These are phyloP conservation scores for Epithemia pelagica DNA, from an alignment of 108 stramenopile genomes.

Conservation along the genomic window DNA sequence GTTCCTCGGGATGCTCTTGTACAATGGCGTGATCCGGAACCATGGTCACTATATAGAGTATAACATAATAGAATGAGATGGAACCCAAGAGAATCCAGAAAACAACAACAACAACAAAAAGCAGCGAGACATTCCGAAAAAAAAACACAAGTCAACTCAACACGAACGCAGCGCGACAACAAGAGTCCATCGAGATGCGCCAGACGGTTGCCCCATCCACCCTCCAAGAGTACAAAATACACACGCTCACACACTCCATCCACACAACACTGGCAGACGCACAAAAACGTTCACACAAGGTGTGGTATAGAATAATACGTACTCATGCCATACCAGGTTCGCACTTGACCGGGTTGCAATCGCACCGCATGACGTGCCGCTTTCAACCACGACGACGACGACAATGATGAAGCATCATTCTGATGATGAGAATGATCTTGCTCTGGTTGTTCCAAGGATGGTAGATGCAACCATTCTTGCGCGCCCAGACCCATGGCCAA, in stretches of 20 bases:
- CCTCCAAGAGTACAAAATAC: neutral
- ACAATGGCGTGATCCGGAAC: slow-evolving; percentile 40
- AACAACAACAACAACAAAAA: neutral
- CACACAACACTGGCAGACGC: neutral
- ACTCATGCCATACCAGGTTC: slow-evolving; percentile 75
- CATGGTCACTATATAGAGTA: slow-evolving; percentile 38
- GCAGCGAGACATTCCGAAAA: neutral
- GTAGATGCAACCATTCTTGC: slow-evolving; percentile 46
- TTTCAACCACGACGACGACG: no score
- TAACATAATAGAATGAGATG: neutral
- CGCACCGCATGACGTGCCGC: slow-evolving; percentile 66
- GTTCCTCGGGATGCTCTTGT: slow-evolving; percentile 8
- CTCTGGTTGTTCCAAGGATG: slow-evolving; percentile 13
- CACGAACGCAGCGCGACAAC: neutral
- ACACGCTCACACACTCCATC: neutral
- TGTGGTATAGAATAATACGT: slow-evolving; percentile 11
- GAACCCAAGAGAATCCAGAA: neutral
- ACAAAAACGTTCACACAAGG: neutral
- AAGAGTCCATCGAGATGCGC: no score
- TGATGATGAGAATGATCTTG: no score
- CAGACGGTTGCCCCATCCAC: no score
- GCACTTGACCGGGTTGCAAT: slow-evolving; percentile 23
- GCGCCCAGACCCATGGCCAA: slow-evolving; percentile 67
- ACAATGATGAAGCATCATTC: no score
- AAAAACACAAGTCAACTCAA: neutral